Evolutionary conservation across 441 rosid genomes (phyloP), one percentile per base, ranked within the genome.

Genomic region (Melianthus villosus): DNA sequence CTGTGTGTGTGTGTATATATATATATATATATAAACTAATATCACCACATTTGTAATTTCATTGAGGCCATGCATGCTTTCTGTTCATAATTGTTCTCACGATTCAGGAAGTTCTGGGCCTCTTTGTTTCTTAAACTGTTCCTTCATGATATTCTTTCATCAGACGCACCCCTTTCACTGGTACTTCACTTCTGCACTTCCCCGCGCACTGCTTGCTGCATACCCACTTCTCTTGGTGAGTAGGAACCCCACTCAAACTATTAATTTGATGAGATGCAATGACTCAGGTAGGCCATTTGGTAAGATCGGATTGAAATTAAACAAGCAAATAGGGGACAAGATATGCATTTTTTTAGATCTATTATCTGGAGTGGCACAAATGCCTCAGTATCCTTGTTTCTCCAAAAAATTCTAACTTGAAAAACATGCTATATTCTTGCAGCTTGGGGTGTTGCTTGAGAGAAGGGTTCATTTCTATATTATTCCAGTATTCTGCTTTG

Each of bases 171-270:
- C 91, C 39, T 50, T 82, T 35, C 86, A 82, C 62, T 91, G 98
- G 94, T 91, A 91, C 69, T 84, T 89, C 65, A 81, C 86, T 65
- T 91, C 94, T 20, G 96, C 98, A 48, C 93, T 91, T 32, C 89
- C 94, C 37, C 96, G 94, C 20, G 60, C 67, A 2, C 63, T 84
- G 62, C 89, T 84, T 40, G 75, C 65, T 34, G 98, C 83, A 22
- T 89, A 77, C 68, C 98, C 96, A 50, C 83, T 89, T 54, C 72
- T 69, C 45, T 16, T 81, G 81, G 97, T 89, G 62, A 73, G 76
- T 59, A n/a, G n/a, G n/a, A n/a, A n/a, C n/a, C n/a, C n/a, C n/a
- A n/a, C n/a, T n/a, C n/a, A n/a, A n/a, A n/a, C n/a, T n/a, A n/a
- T n/a, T n/a, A n/a, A n/a, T n/a, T n/a, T n/a, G n/a, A n/a, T n/a